Percentiles rank a stretch among this genome's conserved stretches.
These are phyloP conservation scores for Triticum turgidum DNA, from an alignment of 176 grass and related monocot genomes.

Conservation along the genomic window DNA sequence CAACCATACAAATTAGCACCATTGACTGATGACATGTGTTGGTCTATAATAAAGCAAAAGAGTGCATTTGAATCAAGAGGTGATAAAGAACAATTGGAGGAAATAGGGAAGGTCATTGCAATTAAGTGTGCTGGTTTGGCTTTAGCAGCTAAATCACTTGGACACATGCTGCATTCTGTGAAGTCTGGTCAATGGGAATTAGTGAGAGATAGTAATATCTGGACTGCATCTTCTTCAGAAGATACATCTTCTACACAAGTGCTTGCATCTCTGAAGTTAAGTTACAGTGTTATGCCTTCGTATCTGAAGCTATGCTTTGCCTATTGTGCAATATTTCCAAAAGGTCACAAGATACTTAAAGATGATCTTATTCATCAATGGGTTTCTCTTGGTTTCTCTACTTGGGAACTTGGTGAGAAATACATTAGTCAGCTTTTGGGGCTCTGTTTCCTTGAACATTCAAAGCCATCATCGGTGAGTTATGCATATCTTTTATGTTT, in stretches of 20 bases:
- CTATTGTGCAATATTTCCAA: not conserved
- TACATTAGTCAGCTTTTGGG: not conserved
- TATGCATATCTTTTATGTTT: too few relatives aligned
- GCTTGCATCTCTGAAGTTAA: not conserved
- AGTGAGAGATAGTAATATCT: not conserved
- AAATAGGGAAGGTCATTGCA: not conserved
- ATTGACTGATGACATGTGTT: not conserved
- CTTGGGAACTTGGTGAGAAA: not conserved
- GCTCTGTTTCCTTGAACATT: not conserved
- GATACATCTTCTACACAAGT: not conserved
- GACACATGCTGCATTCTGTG: not conserved
- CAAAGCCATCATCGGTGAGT: not conserved
- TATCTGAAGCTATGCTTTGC: not conserved
- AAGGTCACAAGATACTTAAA: not conserved
- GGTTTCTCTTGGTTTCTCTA: not conserved
- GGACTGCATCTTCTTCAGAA: not conserved
- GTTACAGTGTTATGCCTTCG: not conserved
- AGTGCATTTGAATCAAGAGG: not conserved
- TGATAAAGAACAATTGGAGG: not conserved
- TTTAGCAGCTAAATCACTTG: not conserved
- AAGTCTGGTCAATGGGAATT: not conserved
- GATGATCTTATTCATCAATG: not conserved
- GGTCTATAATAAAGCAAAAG: not conserved
- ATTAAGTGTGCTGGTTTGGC: not conserved
- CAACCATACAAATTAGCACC: not conserved